phyloP scores from a whole-genome alignment of 2,329 filamentous ascomycete genomes.

The Hypoxylon sp. region DNA sequence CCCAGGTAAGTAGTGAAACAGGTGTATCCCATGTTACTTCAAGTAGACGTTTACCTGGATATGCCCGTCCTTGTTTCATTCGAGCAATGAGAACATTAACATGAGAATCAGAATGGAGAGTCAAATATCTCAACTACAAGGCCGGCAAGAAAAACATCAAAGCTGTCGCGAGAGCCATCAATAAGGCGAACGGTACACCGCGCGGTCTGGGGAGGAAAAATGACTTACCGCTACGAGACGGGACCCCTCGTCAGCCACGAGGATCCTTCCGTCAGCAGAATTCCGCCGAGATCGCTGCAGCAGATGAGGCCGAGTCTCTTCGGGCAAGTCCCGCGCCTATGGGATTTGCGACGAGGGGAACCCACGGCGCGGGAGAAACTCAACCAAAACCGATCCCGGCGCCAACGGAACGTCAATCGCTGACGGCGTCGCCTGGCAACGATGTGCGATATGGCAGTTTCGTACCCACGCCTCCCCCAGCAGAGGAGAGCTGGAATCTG shows the following conservation, averaged over 20 bases:
- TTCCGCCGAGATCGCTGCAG: slow-evolving; percentile 12
- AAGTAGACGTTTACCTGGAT: not conserved
- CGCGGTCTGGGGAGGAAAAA: slow-evolving; percentile 48
- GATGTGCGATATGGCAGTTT: slow-evolving; percentile 67
- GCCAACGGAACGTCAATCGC: slow-evolving; percentile 55
- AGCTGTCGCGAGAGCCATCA: slow-evolving; percentile 78
- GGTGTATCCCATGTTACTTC: not conserved
- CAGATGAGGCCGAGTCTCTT: slow-evolving; percentile 43
- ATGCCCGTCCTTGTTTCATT: not conserved
- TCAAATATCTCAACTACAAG: slow-evolving; percentile 96
- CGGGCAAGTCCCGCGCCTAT: slow-evolving; percentile 47
- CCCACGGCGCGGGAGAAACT: slow-evolving; percentile 26
- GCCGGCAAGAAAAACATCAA: slow-evolving; percentile 95
- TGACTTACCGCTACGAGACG: slow-evolving; percentile 51
- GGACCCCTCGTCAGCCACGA: slow-evolving; percentile 47
- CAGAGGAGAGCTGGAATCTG: slow-evolving; percentile 49
- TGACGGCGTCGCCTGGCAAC: slow-evolving; percentile 54
- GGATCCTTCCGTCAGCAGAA: slow-evolving; percentile 44
- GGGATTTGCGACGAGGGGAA: slow-evolving; percentile 35
- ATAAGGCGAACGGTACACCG: slow-evolving; percentile 68
- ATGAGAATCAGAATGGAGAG: slow-evolving; percentile 77
- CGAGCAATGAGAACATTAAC: slow-evolving; percentile 15
- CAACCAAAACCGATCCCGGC: slow-evolving; percentile 42
- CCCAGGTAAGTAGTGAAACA: slow-evolving; percentile 67
- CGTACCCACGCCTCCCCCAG: slow-evolving; percentile 56